phyloP scores from a whole-genome alignment of 805 yeast species.

The Saccharomycopsis fibuligera region DNA sequence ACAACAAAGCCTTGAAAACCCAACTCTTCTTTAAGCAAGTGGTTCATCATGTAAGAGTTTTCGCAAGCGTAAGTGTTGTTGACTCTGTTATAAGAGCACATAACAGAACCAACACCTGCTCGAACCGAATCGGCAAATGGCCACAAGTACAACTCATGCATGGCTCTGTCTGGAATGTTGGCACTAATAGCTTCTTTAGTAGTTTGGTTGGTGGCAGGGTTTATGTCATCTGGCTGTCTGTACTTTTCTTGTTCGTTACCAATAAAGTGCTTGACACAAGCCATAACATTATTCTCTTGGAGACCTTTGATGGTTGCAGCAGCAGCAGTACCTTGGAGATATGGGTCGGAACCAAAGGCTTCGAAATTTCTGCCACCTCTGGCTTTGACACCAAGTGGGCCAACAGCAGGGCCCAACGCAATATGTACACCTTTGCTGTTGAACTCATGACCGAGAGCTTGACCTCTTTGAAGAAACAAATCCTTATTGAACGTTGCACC shows the following conservation, averaged over 20 bases:
- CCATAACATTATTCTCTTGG: conserved; percentile 51
- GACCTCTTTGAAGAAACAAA: conserved; percentile 45
- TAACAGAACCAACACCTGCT: conserved; percentile 55
- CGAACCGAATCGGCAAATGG: conserved; percentile 57
- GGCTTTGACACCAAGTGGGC: conserved; percentile 56
- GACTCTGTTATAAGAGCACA: conserved; percentile 53
- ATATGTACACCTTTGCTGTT: conserved; percentile 48
- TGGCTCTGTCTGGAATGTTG: conserved; percentile 51
- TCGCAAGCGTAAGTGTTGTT: conserved; percentile 55
- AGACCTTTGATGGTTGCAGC: conserved; percentile 47
- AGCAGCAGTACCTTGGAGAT: conserved; percentile 49
- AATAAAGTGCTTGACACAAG: conserved; percentile 47
- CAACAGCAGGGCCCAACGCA: conserved; percentile 49
- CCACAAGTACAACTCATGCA: conserved; percentile 59
- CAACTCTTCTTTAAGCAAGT: conserved; percentile 50
- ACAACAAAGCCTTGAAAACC: conserved; percentile 63
- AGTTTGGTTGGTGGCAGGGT: conserved; percentile 24
- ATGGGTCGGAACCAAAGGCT: conserved; percentile 56
- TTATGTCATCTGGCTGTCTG: conserved; percentile 34
- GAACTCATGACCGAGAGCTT: conserved; percentile 51
- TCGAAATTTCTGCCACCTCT: conserved; percentile 63
- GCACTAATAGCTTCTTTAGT: conserved; percentile 41
- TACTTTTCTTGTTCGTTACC: conserved; percentile 60
- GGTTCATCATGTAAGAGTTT: conserved; percentile 48
- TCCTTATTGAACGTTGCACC: conserved; percentile 52